Percentiles rank a stretch among this genome's conserved stretches.
phyloP scores from a whole-genome alignment of 345 rosid genomes.

The Linum tenue region DNA sequence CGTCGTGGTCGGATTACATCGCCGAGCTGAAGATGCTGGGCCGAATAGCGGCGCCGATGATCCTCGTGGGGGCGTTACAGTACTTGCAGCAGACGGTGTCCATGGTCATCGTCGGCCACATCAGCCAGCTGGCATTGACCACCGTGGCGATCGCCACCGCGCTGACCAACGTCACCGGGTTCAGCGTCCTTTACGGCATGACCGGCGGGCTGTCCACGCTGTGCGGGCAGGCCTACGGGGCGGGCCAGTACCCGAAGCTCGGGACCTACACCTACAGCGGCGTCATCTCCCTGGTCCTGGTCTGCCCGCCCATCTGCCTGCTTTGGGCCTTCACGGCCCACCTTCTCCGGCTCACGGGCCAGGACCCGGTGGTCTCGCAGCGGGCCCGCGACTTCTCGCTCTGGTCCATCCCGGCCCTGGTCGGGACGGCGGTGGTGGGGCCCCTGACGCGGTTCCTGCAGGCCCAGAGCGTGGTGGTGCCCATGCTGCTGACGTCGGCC shows the following conservation, averaged over 20 bases:
- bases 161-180: constrained; percentile 1
- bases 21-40: background rate
- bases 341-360: background rate
- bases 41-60: background rate
- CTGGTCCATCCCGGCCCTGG: background rate
- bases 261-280: constrained; percentile 2
- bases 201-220: background rate
- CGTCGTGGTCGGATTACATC: background rate
- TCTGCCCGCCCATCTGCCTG: background rate
- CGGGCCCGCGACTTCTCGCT: background rate
- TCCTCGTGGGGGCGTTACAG: background rate
- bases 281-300: background rate
- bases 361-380: background rate
- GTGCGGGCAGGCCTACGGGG: constrained; percentile 1
- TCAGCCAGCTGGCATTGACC: background rate
- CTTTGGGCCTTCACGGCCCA: background rate
- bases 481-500: background rate
- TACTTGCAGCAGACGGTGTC: background rate
- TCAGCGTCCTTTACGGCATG: background rate
- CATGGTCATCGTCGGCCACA: background rate
- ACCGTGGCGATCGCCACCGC: background rate
- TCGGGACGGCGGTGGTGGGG: background rate
- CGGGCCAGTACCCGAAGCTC: constrained; percentile 2
- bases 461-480: background rate
- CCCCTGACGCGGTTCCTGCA: background rate